Conservation (phyloP, 2,329 filamentous ascomycete species). For the Paecilomyces sp. region DNA sequence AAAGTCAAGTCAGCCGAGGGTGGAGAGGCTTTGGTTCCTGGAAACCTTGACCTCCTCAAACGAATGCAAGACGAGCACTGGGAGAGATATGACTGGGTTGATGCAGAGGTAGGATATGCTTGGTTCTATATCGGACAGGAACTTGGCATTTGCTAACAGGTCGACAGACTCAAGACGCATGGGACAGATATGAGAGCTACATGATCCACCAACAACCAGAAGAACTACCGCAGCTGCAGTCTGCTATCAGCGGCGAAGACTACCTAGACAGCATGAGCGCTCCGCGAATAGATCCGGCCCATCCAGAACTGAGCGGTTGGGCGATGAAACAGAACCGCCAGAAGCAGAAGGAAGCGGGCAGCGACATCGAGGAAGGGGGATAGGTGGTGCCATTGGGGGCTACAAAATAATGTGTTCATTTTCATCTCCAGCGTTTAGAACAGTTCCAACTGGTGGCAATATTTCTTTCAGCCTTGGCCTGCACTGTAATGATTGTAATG, state of each 20-base stretch:
- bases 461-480: neutral
- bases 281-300: slow-evolving; percentile 39
- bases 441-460: neutral
- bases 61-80: slow-evolving; percentile 76
- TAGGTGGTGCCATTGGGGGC: neutral
- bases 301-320: slow-evolving; percentile 37
- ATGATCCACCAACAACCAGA: slow-evolving; percentile 51
- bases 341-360: slow-evolving; percentile 21
- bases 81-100: slow-evolving; percentile 70
- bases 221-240: slow-evolving; percentile 43
- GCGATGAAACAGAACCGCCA: slow-evolving; percentile 37
- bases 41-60: slow-evolving; percentile 71
- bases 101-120: slow-evolving; percentile 56
- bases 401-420: neutral
- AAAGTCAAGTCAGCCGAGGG: slow-evolving; percentile 72
- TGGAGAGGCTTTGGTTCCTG: slow-evolving; percentile 56
- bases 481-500: neutral
- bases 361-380: slow-evolving; percentile 13
- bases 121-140: neutral
- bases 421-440: neutral
- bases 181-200: slow-evolving; percentile 66
- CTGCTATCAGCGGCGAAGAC: slow-evolving; percentile 49
- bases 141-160: slow-evolving; percentile 6
- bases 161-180: slow-evolving; percentile 56
- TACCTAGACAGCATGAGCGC: slow-evolving; percentile 60